phyloP scores from a whole-genome alignment of 1,284 basidiomycete genomes.

The Rhizopogon parksii region DNA sequence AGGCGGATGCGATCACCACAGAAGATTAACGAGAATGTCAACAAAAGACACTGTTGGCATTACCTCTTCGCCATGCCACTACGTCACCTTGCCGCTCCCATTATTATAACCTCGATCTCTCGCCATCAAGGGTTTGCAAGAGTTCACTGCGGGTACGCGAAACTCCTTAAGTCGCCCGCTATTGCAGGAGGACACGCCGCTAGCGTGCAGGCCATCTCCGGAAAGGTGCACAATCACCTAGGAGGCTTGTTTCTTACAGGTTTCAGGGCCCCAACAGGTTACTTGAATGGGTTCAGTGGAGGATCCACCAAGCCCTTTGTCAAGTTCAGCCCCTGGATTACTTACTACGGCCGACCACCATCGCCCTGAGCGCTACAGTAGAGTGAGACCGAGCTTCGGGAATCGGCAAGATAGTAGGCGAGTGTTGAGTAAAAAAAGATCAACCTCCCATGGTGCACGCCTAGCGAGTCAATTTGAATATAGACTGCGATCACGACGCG shows the following conservation, averaged over 20 bases:
- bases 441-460: too few relatives aligned
- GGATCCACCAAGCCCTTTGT: too few relatives aligned
- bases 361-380: too few relatives aligned
- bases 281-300: conserved; percentile 30
- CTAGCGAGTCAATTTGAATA: background rate
- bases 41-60: conserved; percentile 74
- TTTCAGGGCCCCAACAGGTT: conserved; percentile 44
- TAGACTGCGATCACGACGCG: background rate
- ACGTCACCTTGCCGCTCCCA: conserved; percentile 46
- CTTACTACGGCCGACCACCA: too few relatives aligned
- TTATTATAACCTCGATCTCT: conserved; percentile 72
- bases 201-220: conserved; percentile 88
- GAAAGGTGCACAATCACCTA: conserved; percentile 92
- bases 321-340: too few relatives aligned
- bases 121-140: conserved; percentile 81
- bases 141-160: conserved; percentile 70
- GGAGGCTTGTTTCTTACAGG: conserved; percentile 81
- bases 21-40: conserved; percentile 89
- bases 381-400: too few relatives aligned
- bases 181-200: conserved; percentile 64
- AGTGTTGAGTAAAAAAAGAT: too few relatives aligned
- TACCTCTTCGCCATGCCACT: background rate
- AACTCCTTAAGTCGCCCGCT: conserved; percentile 71
- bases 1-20: conserved; percentile 62
- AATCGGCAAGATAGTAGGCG: too few relatives aligned